A percentile compares a stretch with the other conserved stretches of the same genome.
phyloP scores from a whole-genome alignment of 805 yeast genomes.

The Saccharomycopsis malanga region DNA sequence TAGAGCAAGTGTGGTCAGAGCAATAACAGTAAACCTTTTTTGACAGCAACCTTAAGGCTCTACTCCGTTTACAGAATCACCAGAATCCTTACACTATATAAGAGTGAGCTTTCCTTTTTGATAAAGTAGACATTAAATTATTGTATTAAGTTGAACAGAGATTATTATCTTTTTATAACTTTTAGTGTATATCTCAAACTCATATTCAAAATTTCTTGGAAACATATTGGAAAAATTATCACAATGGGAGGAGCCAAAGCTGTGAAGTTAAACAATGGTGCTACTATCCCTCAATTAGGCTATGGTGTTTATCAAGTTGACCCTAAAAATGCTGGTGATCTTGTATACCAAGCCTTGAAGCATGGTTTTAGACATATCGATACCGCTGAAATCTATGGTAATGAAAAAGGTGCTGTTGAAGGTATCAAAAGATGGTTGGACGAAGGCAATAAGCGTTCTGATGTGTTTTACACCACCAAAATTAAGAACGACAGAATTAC shows the following conservation, averaged over 20 bases:
- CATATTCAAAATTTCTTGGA: neutral
- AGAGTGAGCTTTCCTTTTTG: too few species aligned
- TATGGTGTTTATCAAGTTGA: constrained; percentile 47
- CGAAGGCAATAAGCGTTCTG: constrained; percentile 30
- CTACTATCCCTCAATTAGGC: constrained; percentile 47
- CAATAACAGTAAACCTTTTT: too few species aligned
- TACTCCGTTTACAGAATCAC: too few species aligned
- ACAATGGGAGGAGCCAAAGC: neutral
- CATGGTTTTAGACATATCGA: constrained; percentile 71
- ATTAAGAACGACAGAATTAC: constrained; percentile 47
- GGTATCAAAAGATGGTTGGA: constrained; percentile 51
- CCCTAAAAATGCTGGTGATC: constrained; percentile 30
- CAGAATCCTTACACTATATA: too few species aligned
- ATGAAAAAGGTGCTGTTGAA: constrained; percentile 54
- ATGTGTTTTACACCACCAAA: constrained; percentile 61
- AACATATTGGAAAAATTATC: too few species aligned
- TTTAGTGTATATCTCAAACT: neutral
- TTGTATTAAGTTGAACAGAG: too few species aligned
- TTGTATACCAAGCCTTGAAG: constrained; percentile 50
- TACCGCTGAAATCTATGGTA: constrained; percentile 58
- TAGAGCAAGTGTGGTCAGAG: too few species aligned
- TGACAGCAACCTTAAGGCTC: too few species aligned
- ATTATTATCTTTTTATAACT: too few species aligned
- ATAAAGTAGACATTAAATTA: too few species aligned
- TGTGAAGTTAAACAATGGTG: constrained; percentile 42